A percentile compares a stretch with the other conserved stretches of the same genome.
These are phyloP conservation scores for Hygrocybe punicea DNA, from an alignment of 768 basidiomycete genomes.

Conservation along the genomic window DNA sequence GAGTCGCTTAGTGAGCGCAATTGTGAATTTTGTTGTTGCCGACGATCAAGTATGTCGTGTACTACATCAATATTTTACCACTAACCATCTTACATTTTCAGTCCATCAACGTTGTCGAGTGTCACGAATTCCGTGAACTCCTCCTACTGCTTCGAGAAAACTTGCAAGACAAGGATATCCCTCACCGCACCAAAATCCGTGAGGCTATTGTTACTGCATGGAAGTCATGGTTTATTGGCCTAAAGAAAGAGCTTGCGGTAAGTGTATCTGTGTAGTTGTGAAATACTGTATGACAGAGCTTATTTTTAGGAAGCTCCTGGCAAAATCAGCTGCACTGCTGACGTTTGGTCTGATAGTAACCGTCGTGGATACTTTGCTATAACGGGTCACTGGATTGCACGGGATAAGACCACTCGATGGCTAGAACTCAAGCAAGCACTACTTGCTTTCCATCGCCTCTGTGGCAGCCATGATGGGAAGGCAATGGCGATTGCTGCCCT, in stretches of 20 bases:
- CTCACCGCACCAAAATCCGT: conserved; percentile 19
- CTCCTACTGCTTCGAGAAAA: conserved; percentile 22
- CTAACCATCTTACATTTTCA: conserved; percentile 6
- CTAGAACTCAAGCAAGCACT: conserved; percentile 9
- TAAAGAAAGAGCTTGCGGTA: conserved; percentile 10
- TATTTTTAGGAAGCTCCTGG: conserved; percentile 22
- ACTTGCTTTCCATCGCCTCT: conserved; percentile 15
- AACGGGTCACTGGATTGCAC: conserved; percentile 17
- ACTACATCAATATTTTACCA: not conserved
- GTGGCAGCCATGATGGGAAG: conserved; percentile 13
- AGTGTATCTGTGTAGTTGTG: no score
- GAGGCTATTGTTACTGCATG: conserved; percentile 20
- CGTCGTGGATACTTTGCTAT: conserved; percentile 10
- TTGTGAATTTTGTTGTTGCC: conserved; percentile 4
- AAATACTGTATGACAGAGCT: no score
- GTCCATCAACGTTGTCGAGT: conserved; percentile 29
- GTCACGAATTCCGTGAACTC: conserved; percentile 23
- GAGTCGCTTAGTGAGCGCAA: not conserved
- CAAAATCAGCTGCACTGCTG: conserved; percentile 12
- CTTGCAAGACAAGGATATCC: conserved; percentile 24
- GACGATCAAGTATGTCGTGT: conserved; percentile 2
- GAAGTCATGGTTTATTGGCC: conserved; percentile 17
- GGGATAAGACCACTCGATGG: not conserved
- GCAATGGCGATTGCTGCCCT: not conserved
- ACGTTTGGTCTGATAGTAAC: conserved; percentile 16